phyloP scores from a whole-genome alignment of 495 filamentous ascomycete genomes.

The Penicillium dipodomyicola region DNA sequence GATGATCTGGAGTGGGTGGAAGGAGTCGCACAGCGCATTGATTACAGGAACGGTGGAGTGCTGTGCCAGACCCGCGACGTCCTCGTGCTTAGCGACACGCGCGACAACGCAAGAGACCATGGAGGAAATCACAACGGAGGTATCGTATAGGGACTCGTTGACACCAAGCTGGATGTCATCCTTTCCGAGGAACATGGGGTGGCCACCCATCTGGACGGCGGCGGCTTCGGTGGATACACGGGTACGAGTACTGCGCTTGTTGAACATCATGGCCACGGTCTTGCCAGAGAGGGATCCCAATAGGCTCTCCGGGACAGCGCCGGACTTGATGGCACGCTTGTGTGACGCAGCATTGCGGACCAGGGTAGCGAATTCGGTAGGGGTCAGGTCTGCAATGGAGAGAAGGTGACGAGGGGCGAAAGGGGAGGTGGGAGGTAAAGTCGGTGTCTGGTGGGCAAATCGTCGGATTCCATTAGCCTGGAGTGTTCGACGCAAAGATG shows the following conservation, averaged over 20 bases:
- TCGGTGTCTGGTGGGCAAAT: slow-evolving; percentile 38
- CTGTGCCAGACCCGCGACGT: slow-evolving; percentile 75
- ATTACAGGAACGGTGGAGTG: slow-evolving; percentile 86
- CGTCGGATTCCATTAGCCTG: slow-evolving; percentile 37
- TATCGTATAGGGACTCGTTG: slow-evolving; percentile 90
- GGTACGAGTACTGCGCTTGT: slow-evolving; percentile 88
- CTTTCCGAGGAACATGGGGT: slow-evolving; percentile 93
- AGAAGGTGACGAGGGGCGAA: slow-evolving; percentile 77
- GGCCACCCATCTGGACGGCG: slow-evolving; percentile 76
- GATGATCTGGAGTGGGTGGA: slow-evolving; percentile 88
- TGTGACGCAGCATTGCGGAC: slow-evolving; percentile 74
- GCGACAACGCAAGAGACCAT: slow-evolving; percentile 92
- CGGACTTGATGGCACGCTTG: slow-evolving; percentile 76
- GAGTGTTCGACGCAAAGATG: slow-evolving; percentile 33
- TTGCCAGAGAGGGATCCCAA: slow-evolving; percentile 61
- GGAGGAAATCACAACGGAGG: slow-evolving; percentile 80
- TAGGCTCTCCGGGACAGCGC: slow-evolving; percentile 56
- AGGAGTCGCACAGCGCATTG: slow-evolving; percentile 85
- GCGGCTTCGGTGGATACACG: slow-evolving; percentile 90
- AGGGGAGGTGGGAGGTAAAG: slow-evolving; percentile 42
- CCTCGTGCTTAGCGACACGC: slow-evolving; percentile 78
- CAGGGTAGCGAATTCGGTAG: slow-evolving; percentile 73
- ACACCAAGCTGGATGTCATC: slow-evolving; percentile 96
- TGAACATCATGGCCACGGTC: slow-evolving; percentile 94
- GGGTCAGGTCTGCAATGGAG: slow-evolving; percentile 80